Evolutionary conservation across 495 filamentous ascomycete species (phyloP).

Genomic region (Trichoderma orchidacearum): DNA sequence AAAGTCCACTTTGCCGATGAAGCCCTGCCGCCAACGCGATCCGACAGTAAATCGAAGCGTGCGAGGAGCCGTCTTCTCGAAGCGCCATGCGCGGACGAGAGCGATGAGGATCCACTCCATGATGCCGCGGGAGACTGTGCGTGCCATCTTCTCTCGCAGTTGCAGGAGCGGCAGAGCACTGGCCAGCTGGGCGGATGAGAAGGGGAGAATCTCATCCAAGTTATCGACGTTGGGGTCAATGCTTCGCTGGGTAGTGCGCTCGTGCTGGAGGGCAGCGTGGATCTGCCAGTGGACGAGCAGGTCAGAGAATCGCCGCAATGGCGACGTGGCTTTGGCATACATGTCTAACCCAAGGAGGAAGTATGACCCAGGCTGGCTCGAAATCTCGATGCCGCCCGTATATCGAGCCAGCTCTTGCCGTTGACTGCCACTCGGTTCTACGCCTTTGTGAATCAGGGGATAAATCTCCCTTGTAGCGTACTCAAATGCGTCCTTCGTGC

Average conservation of each 20-base stretch:
- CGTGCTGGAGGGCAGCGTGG: slow-evolving; percentile 63
- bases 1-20: slow-evolving; percentile 22
- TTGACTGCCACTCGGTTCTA: slow-evolving; percentile 39
- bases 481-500: slow-evolving; percentile 20
- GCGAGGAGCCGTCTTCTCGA: slow-evolving; percentile 46
- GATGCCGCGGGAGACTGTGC: not conserved
- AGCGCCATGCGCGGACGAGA: slow-evolving; percentile 62
- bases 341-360: slow-evolving; percentile 47
- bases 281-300: slow-evolving; percentile 88
- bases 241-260: slow-evolving; percentile 38
- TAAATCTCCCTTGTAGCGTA: slow-evolving; percentile 36
- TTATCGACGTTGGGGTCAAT: slow-evolving; percentile 19
- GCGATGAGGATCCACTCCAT: slow-evolving; percentile 51
- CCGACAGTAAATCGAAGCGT: slow-evolving; percentile 44
- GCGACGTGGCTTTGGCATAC: slow-evolving; percentile 75
- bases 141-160: slow-evolving; percentile 28
- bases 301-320: slow-evolving; percentile 72
- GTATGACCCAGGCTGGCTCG: slow-evolving; percentile 37
- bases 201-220: slow-evolving; percentile 40
- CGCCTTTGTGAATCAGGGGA: slow-evolving; percentile 37
- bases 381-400: slow-evolving; percentile 38
- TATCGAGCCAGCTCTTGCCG: slow-evolving; percentile 48
- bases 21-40: not conserved
- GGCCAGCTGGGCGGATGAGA: slow-evolving; percentile 42
- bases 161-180: slow-evolving; percentile 30